These are phyloP conservation scores for Gnaphalium uliginosum DNA, from an alignment of 129 eudicot genomes.

Conservation along the genomic window DNA sequence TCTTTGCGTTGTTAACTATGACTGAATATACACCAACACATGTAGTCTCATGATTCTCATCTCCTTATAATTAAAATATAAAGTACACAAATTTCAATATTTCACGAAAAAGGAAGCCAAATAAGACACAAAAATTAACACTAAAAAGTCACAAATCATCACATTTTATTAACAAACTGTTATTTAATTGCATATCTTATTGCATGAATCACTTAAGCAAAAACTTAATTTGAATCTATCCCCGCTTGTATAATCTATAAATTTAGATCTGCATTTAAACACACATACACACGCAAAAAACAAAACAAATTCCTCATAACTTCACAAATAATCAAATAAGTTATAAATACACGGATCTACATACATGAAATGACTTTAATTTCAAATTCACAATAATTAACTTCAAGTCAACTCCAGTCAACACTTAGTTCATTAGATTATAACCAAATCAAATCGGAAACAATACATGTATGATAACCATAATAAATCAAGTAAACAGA, in stretches of 20 bases:
- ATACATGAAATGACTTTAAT: background rate
- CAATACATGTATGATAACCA: background rate
- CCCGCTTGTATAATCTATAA: too few relatives aligned
- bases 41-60: background rate
- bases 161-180: background rate
- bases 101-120: background rate
- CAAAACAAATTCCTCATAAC: too few relatives aligned
- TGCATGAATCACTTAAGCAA: background rate
- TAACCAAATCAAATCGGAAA: background rate
- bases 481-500: background rate
- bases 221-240: too few relatives aligned
- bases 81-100: too few relatives aligned
- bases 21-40: background rate
- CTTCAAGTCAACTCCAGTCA: background rate
- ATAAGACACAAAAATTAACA: background rate
- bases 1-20: background rate
- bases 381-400: background rate
- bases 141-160: background rate
- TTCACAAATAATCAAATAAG: background rate
- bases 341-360: background rate
- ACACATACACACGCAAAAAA: too few relatives aligned
- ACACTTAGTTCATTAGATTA: background rate
- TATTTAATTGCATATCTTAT: background rate
- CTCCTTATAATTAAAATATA: background rate
- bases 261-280: background rate